Conservation (phyloP, 768 basidiomycete species). For the Leccinum broughii region DNA sequence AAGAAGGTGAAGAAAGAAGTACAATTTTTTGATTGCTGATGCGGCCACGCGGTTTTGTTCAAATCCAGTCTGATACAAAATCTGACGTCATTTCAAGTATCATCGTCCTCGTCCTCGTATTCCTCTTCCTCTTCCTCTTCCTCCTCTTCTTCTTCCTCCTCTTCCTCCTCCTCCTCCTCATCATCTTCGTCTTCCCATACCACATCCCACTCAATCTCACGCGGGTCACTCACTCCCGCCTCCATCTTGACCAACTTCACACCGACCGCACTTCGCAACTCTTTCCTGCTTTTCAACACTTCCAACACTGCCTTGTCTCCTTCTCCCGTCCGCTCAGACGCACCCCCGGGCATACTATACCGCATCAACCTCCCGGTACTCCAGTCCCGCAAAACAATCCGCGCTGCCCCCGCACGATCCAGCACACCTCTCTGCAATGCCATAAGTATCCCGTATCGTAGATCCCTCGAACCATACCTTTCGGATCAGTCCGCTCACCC, state of each 20-base stretch:
- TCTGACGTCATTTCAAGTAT: constrained; percentile 20
- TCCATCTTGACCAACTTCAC: constrained; percentile 60
- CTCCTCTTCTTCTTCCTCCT: too few species aligned
- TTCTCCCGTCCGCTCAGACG: constrained; percentile 14
- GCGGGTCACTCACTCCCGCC: constrained; percentile 39
- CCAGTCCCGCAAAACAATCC: constrained; percentile 86
- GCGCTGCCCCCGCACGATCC: constrained; percentile 74
- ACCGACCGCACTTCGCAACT: constrained; percentile 54
- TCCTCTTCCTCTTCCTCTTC: constrained; percentile 11
- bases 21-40: neutral
- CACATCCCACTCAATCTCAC: constrained; percentile 42
- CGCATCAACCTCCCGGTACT: constrained; percentile 68
- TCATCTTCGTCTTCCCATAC: constrained; percentile 41
- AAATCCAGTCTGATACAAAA: constrained; percentile 24
- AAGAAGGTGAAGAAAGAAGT: neutral
- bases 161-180: constrained; percentile 37
- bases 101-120: neutral
- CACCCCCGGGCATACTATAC: constrained; percentile 58
- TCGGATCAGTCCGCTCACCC: constrained; percentile 71
- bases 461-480: constrained; percentile 49
- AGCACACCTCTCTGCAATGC: constrained; percentile 60
- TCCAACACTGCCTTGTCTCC: constrained; percentile 54
- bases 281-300: constrained; percentile 55
- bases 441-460: constrained; percentile 10
- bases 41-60: constrained; percentile 24